A percentile compares a stretch with the other conserved stretches of the same genome.
These are phyloP conservation scores for Beauveria sp. DNA, from an alignment of 2,329 filamentous ascomycete genomes.

Conservation along the genomic window DNA sequence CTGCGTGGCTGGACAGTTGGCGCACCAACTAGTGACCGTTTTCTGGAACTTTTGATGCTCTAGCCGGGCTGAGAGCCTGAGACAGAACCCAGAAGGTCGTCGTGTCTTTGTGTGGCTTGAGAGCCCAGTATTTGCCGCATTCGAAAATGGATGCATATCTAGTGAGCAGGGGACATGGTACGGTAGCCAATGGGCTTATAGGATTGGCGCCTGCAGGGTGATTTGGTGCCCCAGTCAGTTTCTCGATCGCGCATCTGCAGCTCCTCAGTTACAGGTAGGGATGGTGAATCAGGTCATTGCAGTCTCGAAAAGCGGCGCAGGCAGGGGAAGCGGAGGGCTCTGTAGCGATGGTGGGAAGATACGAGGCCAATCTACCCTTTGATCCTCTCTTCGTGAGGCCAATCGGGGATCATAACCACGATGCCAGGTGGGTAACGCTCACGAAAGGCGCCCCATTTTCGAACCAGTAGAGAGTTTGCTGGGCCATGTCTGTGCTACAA, in stretches of 20 bases:
- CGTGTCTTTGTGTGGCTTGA: not conserved
- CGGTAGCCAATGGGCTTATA: not conserved
- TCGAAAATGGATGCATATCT: slow-evolving; percentile 2
- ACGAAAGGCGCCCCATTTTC: not conserved
- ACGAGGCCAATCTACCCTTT: not conserved
- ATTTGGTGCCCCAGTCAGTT: not conserved
- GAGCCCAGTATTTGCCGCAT: slow-evolving; percentile 6
- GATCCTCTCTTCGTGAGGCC: not conserved
- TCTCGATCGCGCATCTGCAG: not conserved
- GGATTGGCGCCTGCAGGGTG: not conserved
- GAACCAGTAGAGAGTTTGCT: not conserved
- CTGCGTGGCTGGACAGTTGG: not conserved
- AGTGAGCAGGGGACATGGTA: not conserved
- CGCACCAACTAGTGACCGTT: not conserved
- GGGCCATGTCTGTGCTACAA: not conserved
- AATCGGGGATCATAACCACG: not conserved
- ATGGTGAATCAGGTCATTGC: not conserved
- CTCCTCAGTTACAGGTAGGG: not conserved
- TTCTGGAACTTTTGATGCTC: not conserved
- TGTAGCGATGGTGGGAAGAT: not conserved
- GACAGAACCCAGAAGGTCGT: not conserved
- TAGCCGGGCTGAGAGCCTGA: not conserved
- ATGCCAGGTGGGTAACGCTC: not conserved
- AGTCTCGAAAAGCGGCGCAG: not conserved
- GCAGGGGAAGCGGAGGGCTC: not conserved